These are phyloP conservation scores for Chernovozyma aurita DNA, from an alignment of 1,139 yeast genomes.

Conservation along the genomic window DNA sequence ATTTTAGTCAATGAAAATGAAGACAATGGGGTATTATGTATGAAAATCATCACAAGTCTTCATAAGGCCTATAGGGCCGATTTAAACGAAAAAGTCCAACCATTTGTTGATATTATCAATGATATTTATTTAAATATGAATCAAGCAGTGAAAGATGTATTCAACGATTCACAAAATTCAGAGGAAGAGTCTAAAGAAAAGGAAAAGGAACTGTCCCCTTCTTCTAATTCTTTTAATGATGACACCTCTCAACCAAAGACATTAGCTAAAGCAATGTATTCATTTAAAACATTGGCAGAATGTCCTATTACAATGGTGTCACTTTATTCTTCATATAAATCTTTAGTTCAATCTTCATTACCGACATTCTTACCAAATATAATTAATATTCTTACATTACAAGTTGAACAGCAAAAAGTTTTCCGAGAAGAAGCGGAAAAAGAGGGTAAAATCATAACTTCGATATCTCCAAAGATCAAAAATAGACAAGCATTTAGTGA, in stretches of 20 bases:
- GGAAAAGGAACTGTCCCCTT: constrained; percentile 32
- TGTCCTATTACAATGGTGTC: constrained; percentile 97
- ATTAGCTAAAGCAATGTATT: constrained; percentile 58
- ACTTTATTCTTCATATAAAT: constrained; percentile 80
- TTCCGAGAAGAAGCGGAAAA: constrained; percentile 58
- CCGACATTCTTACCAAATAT: constrained; percentile 81
- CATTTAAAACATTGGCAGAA: constrained; percentile 91
- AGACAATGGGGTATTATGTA: constrained; percentile 89
- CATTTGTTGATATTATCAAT: constrained; percentile 73
- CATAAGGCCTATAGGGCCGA: constrained; percentile 79
- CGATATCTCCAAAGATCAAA: constrained; percentile 60
- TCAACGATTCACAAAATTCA: constrained; percentile 25
- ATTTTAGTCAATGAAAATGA: constrained; percentile 79
- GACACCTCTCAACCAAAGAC: constrained; percentile 34
- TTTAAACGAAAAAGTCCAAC: constrained; percentile 68
- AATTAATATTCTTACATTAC: constrained; percentile 66
- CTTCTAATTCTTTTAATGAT: constrained; percentile 26
- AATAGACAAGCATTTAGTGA: constrained; percentile 84
- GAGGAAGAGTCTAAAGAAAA: constrained; percentile 10
- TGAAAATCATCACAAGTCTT: constrained; percentile 83
- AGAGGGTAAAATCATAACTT: constrained; percentile 49
- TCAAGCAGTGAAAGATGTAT: constrained; percentile 63
- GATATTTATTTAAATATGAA: constrained; percentile 80
- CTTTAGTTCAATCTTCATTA: constrained; percentile 64
- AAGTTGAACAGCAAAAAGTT: constrained; percentile 51